A percentile compares a stretch with the other conserved stretches of the same genome.
Conservation (phyloP, 371 early-diverging fungal species). For the Mucor circinelloides region DNA sequence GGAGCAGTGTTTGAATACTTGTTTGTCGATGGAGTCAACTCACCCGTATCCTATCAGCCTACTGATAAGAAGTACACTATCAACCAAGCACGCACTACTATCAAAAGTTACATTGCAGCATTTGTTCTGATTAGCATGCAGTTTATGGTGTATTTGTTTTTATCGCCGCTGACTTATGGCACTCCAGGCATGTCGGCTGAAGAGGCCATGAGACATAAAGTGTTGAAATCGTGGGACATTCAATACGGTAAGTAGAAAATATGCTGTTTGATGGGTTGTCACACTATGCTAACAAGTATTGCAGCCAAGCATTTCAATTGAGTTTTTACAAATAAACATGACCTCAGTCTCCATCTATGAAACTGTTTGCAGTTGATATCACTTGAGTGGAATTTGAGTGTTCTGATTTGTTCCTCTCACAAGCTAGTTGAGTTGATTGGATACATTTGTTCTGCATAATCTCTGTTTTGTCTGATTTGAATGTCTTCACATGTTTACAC, state of each 20-base stretch:
- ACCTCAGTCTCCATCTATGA: not conserved
- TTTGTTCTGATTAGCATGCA: slow-evolving; percentile 48
- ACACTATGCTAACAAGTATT: not conserved
- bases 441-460: not conserved
- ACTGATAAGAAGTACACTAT: not conserved
- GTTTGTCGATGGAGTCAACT: slow-evolving; percentile 54
- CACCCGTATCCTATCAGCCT: slow-evolving; percentile 38
- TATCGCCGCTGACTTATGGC: slow-evolving; percentile 65
- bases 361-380: not conserved
- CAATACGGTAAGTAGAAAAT: slow-evolving; percentile 58
- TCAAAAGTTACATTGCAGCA: slow-evolving; percentile 39
- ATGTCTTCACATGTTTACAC: not conserved
- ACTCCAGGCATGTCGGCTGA: slow-evolving; percentile 47
- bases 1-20: slow-evolving; percentile 65
- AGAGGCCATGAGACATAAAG: slow-evolving; percentile 59
- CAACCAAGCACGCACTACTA: not conserved
- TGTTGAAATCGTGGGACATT: slow-evolving; percentile 76
- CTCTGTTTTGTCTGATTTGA: not conserved
- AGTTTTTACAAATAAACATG: not conserved
- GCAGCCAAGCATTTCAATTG: not conserved
- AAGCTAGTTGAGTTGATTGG: not conserved
- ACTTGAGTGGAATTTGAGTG: not conserved
- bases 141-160: slow-evolving; percentile 52
- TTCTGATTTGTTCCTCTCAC: not conserved
- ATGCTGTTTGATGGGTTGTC: not conserved